Conservation (phyloP, 2,329 filamentous ascomycete genomes). For the Colletotrichum sp. region DNA sequence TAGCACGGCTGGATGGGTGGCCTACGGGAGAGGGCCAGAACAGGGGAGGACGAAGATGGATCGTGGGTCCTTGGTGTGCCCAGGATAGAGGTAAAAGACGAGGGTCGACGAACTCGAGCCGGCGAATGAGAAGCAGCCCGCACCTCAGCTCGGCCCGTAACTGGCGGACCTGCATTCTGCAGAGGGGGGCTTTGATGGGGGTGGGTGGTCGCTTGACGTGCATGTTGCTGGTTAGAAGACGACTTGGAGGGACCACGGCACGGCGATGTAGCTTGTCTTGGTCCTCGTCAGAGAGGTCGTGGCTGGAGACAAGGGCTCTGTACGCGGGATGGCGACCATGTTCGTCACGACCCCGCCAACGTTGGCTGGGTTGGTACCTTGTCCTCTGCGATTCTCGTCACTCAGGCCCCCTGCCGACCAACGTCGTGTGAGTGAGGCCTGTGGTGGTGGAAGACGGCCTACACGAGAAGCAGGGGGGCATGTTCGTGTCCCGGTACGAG, state of each 20-base stretch:
- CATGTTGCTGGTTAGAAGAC: slow-evolving; percentile 16
- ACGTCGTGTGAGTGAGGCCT: background rate
- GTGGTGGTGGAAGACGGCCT: background rate
- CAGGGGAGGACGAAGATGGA: slow-evolving; percentile 17
- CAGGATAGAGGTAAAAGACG: background rate
- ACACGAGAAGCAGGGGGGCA: background rate
- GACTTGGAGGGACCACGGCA: background rate
- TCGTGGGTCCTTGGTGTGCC: background rate
- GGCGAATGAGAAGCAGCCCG: slow-evolving; percentile 7
- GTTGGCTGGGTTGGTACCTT: background rate
- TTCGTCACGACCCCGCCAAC: background rate
- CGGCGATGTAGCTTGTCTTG: background rate
- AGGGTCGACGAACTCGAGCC: background rate
- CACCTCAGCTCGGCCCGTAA: slow-evolving; percentile 7
- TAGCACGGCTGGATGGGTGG: slow-evolving; percentile 6
- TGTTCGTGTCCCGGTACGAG: background rate
- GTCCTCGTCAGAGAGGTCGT: background rate
- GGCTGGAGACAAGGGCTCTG: background rate
- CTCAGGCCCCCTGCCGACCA: background rate
- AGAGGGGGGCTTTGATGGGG: slow-evolving; percentile 13
- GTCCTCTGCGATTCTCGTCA: background rate
- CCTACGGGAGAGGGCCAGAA: slow-evolving; percentile 3
- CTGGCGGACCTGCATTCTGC: background rate
- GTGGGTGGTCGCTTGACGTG: slow-evolving; percentile 15
- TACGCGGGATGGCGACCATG: slow-evolving; percentile 6